Percentiles rank a stretch among this genome's conserved stretches.
Evolutionary conservation across 2,329 filamentous ascomycete genomes (phyloP).

Genomic region (Xylaria sp.): DNA sequence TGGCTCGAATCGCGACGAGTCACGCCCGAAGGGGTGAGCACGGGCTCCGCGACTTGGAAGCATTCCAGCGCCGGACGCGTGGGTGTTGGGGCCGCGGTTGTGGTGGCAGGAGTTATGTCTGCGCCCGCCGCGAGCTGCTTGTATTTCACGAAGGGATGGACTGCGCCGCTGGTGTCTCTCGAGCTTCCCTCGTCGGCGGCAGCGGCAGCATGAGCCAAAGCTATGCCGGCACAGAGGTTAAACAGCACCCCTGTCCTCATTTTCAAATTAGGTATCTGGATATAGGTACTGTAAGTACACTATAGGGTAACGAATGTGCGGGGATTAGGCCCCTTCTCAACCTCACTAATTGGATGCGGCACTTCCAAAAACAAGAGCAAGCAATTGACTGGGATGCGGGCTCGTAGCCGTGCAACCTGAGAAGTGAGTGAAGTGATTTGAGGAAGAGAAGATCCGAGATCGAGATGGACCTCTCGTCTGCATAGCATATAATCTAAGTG

Average conservation of each 20-base stretch:
- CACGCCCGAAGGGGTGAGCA: conserved; percentile 62
- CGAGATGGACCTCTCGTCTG: conserved; percentile 1
- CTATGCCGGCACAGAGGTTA: conserved; percentile 36
- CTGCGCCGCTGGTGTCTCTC: conserved; percentile 1
- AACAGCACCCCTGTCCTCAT: conserved; percentile 36
- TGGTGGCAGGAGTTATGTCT: conserved; percentile 22
- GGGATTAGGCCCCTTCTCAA: neutral
- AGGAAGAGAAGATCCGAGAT: neutral
- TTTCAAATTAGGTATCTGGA: neutral
- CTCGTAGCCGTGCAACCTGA: neutral
- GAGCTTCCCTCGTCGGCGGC: conserved; percentile 2
- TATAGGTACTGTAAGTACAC: neutral
- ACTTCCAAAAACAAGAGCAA: neutral
- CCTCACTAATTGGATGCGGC: neutral
- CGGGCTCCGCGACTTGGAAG: conserved; percentile 76
- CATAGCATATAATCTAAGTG: conserved; percentile 13
- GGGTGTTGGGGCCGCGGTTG: conserved; percentile 28
- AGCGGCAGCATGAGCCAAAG: conserved; percentile 38
- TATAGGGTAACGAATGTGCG: conserved; percentile 5
- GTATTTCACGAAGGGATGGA: conserved; percentile 45
- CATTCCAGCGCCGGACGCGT: conserved; percentile 61
- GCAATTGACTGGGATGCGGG: conserved; percentile 7
- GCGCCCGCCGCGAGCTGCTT: conserved; percentile 32
- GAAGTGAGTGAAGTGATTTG: conserved; percentile 1
- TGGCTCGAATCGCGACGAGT: conserved; percentile 52